A percentile compares a stretch with the other conserved stretches of the same genome.
These are phyloP conservation scores for Epichloe sylvatica DNA, from an alignment of 2,329 filamentous ascomycete species.

Conservation along the genomic window DNA sequence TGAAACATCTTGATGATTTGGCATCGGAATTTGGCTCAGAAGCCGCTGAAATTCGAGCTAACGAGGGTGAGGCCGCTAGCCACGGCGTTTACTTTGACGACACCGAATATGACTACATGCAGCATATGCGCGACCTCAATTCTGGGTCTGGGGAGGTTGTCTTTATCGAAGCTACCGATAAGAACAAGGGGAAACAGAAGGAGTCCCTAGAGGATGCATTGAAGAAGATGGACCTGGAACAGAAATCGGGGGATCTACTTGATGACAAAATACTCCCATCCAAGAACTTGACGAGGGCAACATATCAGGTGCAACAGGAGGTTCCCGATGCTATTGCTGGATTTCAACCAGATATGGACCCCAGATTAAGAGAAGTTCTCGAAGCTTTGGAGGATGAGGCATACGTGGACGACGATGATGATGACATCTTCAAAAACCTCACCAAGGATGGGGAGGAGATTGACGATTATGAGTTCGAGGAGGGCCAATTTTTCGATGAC, in stretches of 20 bases:
- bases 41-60: constrained; percentile 53
- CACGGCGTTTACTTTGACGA: constrained; percentile 94
- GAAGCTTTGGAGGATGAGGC: constrained; percentile 93
- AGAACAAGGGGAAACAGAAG: constrained; percentile 62
- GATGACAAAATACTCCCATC: constrained; percentile 66
- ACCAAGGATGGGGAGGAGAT: constrained; percentile 58
- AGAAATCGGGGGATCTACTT: constrained; percentile 43
- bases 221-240: constrained; percentile 42
- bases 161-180: constrained; percentile 67
- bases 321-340: constrained; percentile 82
- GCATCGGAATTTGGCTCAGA: constrained; percentile 60
- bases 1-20: constrained; percentile 62
- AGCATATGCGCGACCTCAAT: constrained; percentile 86
- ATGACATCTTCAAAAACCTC: constrained; percentile 70
- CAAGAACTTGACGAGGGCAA: constrained; percentile 61
- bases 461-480: constrained; percentile 68
- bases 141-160: constrained; percentile 55
- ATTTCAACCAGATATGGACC: constrained; percentile 97
- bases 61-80: constrained; percentile 92
- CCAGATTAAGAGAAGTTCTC: constrained; percentile 73
- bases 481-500: constrained; percentile 42
- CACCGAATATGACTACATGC: constrained; percentile 97
- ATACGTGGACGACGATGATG: constrained; percentile 77
- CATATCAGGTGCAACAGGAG: constrained; percentile 87
- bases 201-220: constrained; percentile 72